These are phyloP conservation scores for Carex parvula DNA, from an alignment of 176 grass and related monocot species.

Conservation along the genomic window DNA sequence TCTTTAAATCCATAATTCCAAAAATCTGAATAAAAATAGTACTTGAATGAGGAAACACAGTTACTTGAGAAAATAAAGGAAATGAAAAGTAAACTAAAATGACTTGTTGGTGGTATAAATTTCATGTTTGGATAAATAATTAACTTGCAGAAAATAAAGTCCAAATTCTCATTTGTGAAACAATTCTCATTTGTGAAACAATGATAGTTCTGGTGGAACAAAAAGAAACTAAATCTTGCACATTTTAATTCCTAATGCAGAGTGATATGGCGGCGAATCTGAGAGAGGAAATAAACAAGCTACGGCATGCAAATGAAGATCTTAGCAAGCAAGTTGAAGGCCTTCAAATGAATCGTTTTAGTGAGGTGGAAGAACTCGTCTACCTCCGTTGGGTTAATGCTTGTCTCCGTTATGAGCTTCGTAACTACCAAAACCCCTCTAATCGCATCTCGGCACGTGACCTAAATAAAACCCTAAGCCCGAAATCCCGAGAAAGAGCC, in stretches of 20 bases:
- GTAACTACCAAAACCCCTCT: slow-evolving; percentile 63
- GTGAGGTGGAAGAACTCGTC: slow-evolving; percentile 89
- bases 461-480: slow-evolving; percentile 81
- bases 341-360: slow-evolving; percentile 89
- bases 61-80: background rate
- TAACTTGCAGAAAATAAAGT: background rate
- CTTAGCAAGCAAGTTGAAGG: slow-evolving; percentile 96
- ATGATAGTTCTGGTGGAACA: background rate
- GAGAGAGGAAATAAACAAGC: slow-evolving; percentile 70
- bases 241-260: slow-evolving; percentile 35
- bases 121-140: background rate
- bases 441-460: slow-evolving; percentile 69
- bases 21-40: background rate
- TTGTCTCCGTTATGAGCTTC: slow-evolving; percentile 81
- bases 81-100: background rate
- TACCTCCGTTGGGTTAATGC: slow-evolving; percentile 97
- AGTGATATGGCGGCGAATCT: slow-evolving; percentile 60
- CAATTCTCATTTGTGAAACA: background rate
- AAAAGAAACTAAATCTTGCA: background rate
- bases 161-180: background rate
- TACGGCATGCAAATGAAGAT: slow-evolving; percentile 71
- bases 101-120: background rate
- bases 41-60: background rate
- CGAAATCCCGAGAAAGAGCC: slow-evolving; percentile 70
- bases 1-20: background rate